These are phyloP conservation scores for Pseudogymnoascus sp. DNA, from an alignment of 2,329 filamentous ascomycete species.

Conservation along the genomic window DNA sequence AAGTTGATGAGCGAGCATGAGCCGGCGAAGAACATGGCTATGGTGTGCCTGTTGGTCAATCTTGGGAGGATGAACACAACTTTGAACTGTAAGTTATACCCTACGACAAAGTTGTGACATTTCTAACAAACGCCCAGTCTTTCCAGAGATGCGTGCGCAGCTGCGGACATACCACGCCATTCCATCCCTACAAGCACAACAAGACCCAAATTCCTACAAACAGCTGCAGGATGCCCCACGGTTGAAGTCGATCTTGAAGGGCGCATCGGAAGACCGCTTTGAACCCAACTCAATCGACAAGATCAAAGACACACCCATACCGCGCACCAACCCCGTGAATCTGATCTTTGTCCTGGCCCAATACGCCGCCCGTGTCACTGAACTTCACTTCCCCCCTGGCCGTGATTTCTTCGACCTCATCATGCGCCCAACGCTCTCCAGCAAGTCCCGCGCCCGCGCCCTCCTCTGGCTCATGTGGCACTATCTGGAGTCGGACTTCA, in stretches of 20 bases:
- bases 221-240: conserved; percentile 94
- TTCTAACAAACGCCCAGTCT: conserved; percentile 56
- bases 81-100: conserved; percentile 68
- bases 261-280: conserved; percentile 77
- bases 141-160: conserved; percentile 98
- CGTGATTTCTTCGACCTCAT: conserved; percentile 95
- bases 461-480: conserved; percentile 99
- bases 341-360: conserved; percentile 92
- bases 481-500: conserved; percentile 94
- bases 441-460: conserved; percentile 73
- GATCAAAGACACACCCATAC: conserved; percentile 63
- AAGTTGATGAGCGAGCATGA: conserved; percentile 89
- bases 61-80: conserved; percentile 99
- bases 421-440: conserved; percentile 81
- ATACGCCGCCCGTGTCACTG: conserved; percentile 84
- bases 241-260: conserved; percentile 94
- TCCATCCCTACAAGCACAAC: conserved; percentile 87
- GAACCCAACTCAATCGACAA: conserved; percentile 81
- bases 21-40: conserved; percentile 95
- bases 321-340: conserved; percentile 94
- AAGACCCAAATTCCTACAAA: conserved; percentile 95
- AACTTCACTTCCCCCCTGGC: conserved; percentile 78
- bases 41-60: conserved; percentile 97
- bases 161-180: conserved; percentile 97
- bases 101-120: not conserved